A percentile compares a stretch with the other conserved stretches of the same genome.
phyloP scores from a whole-genome alignment of 352 stramenopile species.

The Nothophytophthora sp. region DNA sequence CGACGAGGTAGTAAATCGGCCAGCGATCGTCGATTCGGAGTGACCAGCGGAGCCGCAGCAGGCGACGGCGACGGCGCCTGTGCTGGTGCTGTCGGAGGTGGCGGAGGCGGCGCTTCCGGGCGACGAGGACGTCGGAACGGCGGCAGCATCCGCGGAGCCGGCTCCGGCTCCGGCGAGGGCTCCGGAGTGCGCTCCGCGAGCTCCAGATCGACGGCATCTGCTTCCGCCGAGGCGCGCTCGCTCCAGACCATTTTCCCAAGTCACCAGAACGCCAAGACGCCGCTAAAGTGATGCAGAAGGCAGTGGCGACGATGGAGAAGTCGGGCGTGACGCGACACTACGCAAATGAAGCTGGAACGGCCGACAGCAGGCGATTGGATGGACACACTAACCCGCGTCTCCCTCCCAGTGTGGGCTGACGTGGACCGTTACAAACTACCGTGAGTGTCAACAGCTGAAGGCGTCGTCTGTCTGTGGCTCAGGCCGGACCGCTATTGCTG shows the following conservation, averaged over 20 bases:
- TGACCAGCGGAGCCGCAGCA: neutral
- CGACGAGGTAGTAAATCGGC: constrained; percentile 29
- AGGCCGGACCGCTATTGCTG: neutral
- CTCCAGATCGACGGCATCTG: constrained; percentile 16
- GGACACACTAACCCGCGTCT: too few relatives aligned
- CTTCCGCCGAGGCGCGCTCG: constrained; percentile 1
- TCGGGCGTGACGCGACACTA: constrained; percentile 1
- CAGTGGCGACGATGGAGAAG: too few relatives aligned
- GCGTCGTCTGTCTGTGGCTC: too few relatives aligned
- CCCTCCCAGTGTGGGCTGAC: constrained; percentile 2
- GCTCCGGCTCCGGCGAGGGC: constrained; percentile 3
- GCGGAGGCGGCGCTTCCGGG: constrained; percentile 14
- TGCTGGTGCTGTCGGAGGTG: neutral
- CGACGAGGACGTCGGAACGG: constrained; percentile 19
- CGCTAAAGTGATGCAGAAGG: too few relatives aligned
- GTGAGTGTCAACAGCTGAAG: constrained; percentile 6
- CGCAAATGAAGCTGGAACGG: constrained; percentile 5
- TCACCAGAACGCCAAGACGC: too few relatives aligned
- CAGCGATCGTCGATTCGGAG: constrained; percentile 16
- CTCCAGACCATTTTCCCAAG: too few relatives aligned
- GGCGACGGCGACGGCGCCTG: neutral
- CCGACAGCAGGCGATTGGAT: constrained; percentile 1
- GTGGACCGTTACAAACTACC: constrained; percentile 8
- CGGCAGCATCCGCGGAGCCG: constrained; percentile 10
- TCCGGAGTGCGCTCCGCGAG: constrained; percentile 19